Evolutionary conservation across 176 grass and related monocot genomes (phyloP).

Genomic region (Carex cristatella): DNA sequence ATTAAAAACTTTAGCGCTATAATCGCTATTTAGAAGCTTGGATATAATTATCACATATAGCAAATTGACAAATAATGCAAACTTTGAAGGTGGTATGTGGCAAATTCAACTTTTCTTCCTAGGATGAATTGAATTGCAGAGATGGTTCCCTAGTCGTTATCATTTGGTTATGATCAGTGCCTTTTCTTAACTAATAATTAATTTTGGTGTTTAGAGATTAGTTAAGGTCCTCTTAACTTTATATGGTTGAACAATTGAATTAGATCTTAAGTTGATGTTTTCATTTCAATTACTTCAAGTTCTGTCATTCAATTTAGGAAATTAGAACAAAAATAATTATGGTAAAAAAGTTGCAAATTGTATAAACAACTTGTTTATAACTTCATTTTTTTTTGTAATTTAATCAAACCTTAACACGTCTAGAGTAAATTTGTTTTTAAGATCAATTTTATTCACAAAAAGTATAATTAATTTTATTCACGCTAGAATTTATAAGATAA

Average conservation of each 20-base stretch:
- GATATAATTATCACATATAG: background rate
- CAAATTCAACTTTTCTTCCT: background rate
- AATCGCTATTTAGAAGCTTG: no score
- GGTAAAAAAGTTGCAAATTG: background rate
- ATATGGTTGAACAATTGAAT: background rate
- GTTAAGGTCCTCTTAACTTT: conserved; percentile 5
- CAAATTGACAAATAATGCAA: background rate
- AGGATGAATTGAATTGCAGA: background rate
- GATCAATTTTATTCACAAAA: background rate
- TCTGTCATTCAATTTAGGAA: background rate
- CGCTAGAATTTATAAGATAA: no score
- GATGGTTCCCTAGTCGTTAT: conserved; percentile 14
- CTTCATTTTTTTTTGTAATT: no score
- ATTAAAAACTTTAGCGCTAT: no score
- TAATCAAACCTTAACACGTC: background rate
- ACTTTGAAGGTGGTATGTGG: background rate
- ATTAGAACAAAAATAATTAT: background rate
- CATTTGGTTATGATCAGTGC: conserved; percentile 18
- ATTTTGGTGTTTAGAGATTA: background rate
- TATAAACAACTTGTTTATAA: background rate
- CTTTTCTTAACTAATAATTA: conserved; percentile 9
- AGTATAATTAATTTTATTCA: no score
- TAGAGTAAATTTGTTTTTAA: background rate
- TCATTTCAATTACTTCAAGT: background rate
- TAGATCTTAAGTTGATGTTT: background rate